Base-by-base conservation (phyloP, 2,329 filamentous ascomycete species). In the Sclerotinia borealis region DNA sequence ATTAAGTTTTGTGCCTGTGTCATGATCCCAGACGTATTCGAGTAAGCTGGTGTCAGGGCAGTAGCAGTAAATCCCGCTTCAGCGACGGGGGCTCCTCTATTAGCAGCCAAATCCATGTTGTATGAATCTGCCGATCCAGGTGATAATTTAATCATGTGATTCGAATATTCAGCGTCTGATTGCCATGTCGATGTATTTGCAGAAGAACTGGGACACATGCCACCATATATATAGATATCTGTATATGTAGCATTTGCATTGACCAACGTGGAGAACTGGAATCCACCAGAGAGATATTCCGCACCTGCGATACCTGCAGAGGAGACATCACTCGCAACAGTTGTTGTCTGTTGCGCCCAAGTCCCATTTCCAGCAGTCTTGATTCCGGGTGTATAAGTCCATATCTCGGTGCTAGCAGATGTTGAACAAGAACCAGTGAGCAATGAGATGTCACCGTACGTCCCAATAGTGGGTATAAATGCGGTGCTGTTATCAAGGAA, bases 31-130 rank as follows among this genome's bases (percentile, higher is more conserved):
- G 84, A 86, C 5, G 82, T 81, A 72, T 90, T 89, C 25, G 88
- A 87, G 68, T 85, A 87, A 1, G 89, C 88, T 0, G 90, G 85
- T 7, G 82, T 78, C 29, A 97, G 78, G 0, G 86, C 81, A 0
- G 93, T 96, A 58, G 96, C 83, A 0, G 87, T 89, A 76, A 96
- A 96, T 10, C 93, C 93, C 10, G 93, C 93, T 76, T 96, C 92
- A 1, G 92, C 82, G 49, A 93, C 83, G 0, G 91, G 90, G 71
- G 89, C 76, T 52, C 83, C 79, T 63, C 78, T 79, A 45, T 65
- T 70, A 6, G 80, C 76, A 0, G 80, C 79, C 4, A 81, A 72
- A 22, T 77, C 78, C 8, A 82, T 70, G 11, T 79, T 72, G 69
- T 82, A 84, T 15, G 70, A 66, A 65, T 54, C 66, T 36, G 17